Conservation (phyloP, 306 rosid genomes). For the Medicago truncatula region DNA sequence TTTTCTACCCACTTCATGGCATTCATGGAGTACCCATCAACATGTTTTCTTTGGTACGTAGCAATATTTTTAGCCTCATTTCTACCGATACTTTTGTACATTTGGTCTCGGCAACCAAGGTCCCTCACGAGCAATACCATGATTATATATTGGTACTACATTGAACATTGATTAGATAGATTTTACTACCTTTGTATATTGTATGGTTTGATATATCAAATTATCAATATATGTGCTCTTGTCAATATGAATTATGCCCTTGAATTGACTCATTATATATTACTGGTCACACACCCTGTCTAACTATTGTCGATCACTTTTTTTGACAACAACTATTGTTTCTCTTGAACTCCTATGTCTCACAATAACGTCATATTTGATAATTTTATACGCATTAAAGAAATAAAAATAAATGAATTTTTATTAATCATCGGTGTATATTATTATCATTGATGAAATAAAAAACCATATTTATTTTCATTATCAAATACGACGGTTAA, state of each 20-base stretch:
- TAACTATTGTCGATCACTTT: background rate
- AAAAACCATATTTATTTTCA: no score
- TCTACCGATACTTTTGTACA: conserved; percentile 37
- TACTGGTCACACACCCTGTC: conserved; percentile 41
- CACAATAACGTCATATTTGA: no score
- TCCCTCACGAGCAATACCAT: conserved; percentile 56
- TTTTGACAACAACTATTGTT: background rate
- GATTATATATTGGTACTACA: conserved; percentile 54
- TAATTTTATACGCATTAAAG: no score
- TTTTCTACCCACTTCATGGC: conserved; percentile 6
- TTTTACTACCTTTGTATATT: conserved; percentile 14
- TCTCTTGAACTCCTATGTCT: background rate
- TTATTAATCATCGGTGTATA: no score
- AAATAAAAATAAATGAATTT: no score
- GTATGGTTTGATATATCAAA: conserved; percentile 41
- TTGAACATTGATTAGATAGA: conserved; percentile 53
- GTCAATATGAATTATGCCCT: background rate
- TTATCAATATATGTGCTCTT: conserved; percentile 17
- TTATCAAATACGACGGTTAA: no score
- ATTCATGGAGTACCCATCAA: conserved; percentile 6
- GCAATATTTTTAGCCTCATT: conserved; percentile 49
- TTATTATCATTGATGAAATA: no score
- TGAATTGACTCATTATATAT: conserved; percentile 1
- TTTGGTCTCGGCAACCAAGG: conserved; percentile 46
- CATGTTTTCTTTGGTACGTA: conserved; percentile 44